A percentile compares a stretch with the other conserved stretches of the same genome.
Conservation (phyloP, 2,329 filamentous ascomycete species). For the Arthrobotrys sphaeroides region DNA sequence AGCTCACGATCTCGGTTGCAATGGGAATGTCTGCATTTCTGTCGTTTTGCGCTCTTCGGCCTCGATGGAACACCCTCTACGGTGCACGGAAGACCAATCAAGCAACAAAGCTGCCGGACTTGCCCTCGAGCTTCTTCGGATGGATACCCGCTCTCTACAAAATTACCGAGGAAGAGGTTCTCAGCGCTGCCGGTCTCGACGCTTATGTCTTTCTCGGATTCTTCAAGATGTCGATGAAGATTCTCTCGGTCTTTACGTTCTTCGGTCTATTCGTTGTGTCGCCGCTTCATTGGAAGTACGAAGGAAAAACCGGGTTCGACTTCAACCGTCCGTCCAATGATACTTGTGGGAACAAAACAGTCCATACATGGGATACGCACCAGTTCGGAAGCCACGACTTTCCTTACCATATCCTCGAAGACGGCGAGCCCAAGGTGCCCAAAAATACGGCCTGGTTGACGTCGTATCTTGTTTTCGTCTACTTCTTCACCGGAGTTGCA, state of each 20-base stretch:
- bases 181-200: slow-evolving; percentile 90
- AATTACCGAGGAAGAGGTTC: slow-evolving; percentile 87
- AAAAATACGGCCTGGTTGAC: slow-evolving; percentile 77
- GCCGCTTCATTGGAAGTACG: slow-evolving; percentile 81
- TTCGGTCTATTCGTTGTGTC: slow-evolving; percentile 82
- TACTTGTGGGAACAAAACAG: slow-evolving; percentile 26
- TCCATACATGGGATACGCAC: slow-evolving; percentile 15
- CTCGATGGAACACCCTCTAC: slow-evolving; percentile 91
- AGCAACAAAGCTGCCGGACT: slow-evolving; percentile 73
- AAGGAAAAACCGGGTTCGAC: slow-evolving; percentile 54
- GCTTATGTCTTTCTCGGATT: slow-evolving; percentile 92
- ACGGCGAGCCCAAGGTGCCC: slow-evolving; percentile 54
- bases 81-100: slow-evolving; percentile 77
- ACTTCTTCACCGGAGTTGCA: slow-evolving; percentile 84
- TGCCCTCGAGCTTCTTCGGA: slow-evolving; percentile 86
- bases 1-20: slow-evolving; percentile 76
- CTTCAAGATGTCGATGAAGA: slow-evolving; percentile 92
- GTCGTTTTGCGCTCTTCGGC: slow-evolving; percentile 82
- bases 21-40: slow-evolving; percentile 77
- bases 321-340: slow-evolving; percentile 29
- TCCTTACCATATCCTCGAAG: neutral
- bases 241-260: slow-evolving; percentile 80
- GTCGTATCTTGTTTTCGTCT: slow-evolving; percentile 86
- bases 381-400: slow-evolving; percentile 10
- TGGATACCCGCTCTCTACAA: slow-evolving; percentile 89